phyloP scores from a whole-genome alignment of 2,329 filamentous ascomycete genomes.

The Colletotrichum musicola region DNA sequence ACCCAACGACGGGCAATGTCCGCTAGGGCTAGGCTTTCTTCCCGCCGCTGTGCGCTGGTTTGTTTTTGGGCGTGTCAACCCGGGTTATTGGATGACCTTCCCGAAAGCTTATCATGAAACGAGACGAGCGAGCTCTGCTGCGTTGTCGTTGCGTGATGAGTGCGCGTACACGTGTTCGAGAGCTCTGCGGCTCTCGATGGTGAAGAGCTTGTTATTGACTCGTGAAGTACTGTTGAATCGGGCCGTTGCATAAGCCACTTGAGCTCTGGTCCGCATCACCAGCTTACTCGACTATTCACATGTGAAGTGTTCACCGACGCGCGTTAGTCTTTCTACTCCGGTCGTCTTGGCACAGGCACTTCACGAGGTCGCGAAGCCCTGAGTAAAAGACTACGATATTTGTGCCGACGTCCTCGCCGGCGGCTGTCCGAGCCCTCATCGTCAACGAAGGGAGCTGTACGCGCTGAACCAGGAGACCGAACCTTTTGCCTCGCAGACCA shows the following conservation, averaged over 20 bases:
- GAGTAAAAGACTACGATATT: too few species aligned
- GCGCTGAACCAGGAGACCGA: too few species aligned
- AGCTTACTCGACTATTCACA: neutral
- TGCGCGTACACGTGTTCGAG: too few species aligned
- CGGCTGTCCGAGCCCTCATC: too few species aligned
- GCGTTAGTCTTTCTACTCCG: too few species aligned
- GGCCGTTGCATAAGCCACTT: neutral
- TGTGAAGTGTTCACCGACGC: neutral
- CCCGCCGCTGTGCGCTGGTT: neutral
- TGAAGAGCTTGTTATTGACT: neutral
- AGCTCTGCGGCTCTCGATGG: neutral
- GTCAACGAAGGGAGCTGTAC: too few species aligned
- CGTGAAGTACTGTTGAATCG: neutral
- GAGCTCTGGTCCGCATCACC: too few species aligned
- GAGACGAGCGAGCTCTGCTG: neutral
- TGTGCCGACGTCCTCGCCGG: too few species aligned
- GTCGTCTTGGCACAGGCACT: too few species aligned
- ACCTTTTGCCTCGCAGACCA: neutral
- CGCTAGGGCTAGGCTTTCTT: neutral
- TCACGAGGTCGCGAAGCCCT: too few species aligned
- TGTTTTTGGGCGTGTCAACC: neutral
- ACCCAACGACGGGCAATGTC: neutral
- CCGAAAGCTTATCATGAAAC: neutral
- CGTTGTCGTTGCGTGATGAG: too few species aligned
- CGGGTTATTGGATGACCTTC: neutral